Base-by-base conservation (phyloP, 352 stramenopile species). In the Plasmopara muralis region DNA sequence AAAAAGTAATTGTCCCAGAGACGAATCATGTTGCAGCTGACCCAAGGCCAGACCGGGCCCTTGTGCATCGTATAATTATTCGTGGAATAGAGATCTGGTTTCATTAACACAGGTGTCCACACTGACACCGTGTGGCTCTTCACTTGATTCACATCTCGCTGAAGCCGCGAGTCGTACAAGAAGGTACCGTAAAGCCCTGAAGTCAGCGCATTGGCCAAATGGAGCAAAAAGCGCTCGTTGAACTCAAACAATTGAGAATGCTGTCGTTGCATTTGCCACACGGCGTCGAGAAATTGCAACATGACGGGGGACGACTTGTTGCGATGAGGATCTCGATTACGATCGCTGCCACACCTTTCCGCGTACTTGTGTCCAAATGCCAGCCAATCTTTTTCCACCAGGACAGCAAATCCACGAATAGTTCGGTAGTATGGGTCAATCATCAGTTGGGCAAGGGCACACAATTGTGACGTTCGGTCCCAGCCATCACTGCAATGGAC, bases 401-500 rank as follows among this genome's bases (percentile, higher is more conserved):
- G 52, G 15, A 83, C 74, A 2, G 75, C 70, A 53, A 93, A 90
- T 0, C 85, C 85, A n/a, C 66, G 60, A 41, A 95, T 87, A 2
- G 85, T 93, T n/a, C 85, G 80, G 47, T 76, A 95, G 55, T 78
- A 92, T 4, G 85, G 85, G 57, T 95, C 85, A 16, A 95, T 87
- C 74, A 95, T 91, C 29, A 95, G 64, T 55, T 95, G 83, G 5
- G 85, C 82, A 6, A 95, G 56, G 40, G 74, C 70, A 37, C 68
- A 80, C 9, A 95, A 58, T 57, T 95, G 85, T 6, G 79, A 50
- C 15, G 85, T 95, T 37, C 85, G 85, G 43, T 95, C 85, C 84
- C 85, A 95, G 7, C 84, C 85, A 46, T 95, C 84, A 50, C 80
- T 93, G 59, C 85, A 94, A 52, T 95, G 85, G 14, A 95, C 85